Base-by-base conservation (phyloP, 768 basidiomycete species). In the Pilatotrama ljubarskyi region DNA sequence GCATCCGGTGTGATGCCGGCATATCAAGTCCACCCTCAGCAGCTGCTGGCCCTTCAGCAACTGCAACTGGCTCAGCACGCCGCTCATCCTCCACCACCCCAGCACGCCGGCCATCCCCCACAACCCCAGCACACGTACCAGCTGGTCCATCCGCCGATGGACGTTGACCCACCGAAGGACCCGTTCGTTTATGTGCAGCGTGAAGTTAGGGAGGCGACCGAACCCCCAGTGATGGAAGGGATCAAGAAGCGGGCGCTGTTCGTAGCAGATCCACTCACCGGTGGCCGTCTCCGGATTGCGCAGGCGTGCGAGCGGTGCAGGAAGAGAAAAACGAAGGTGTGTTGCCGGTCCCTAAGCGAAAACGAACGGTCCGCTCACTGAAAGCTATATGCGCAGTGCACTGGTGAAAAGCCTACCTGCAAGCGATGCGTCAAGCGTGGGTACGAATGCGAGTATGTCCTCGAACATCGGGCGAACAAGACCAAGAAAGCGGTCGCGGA, bases 281-380 rank as follows among this genome's bases (percentile, higher is more conserved):
- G 35, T 22, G 47, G 5, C 3, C 44, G 61, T 4, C 26, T 24
- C 10, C 51, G 61, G 9, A 57, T 47, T 6, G 18, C 61, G 3
- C 64, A 62, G 51, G 64, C 64, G 36, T 65, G 64, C 38, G 64
- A 65, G 29, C 2, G 51, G 47, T 65, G 64, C 52, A 50, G 64
- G 35, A 56, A 56, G 40, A 36, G 61, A 38, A 65, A 65, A 58
- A 57, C 43, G 15, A 65, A 60, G 61, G 64, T 62, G 24, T 5
- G 64, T 22, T 15, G 11, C 32, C 8, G 29, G 8, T n/a, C 9
- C 11, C 5, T 17, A 1, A n/a, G 24, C 10, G 5, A 46, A 18
- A 2, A 18, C 18, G 10, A 0, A 17, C 11, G 26, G 4, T 5
- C n/a, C 7, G 20, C 10, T 49, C 29, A 20, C 2, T 35, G 18